Evolutionary conservation across 2,329 filamentous ascomycete genomes (phyloP), one percentile per base, ranked within the genome.

Genomic region (Hymenoscyphus fructigenus): DNA sequence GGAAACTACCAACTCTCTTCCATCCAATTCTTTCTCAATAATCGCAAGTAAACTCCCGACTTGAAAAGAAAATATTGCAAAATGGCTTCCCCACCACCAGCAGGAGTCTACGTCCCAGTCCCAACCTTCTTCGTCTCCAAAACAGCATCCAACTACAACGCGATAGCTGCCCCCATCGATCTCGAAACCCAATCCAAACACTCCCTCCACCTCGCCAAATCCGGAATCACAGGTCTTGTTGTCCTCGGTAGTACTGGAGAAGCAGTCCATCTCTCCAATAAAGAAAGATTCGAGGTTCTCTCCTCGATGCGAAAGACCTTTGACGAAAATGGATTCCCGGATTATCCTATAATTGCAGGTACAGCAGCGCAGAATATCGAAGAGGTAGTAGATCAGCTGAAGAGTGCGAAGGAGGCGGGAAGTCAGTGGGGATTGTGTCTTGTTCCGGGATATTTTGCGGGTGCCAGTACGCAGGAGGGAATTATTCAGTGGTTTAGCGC

Each of bases 381-480:
- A 36, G 84, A 85, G 67, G 83, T 84, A 0, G 74, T 89, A 3
- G 77, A 82, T 63, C 84, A 85, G 72, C 65, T 81, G 63, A 67
- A 74, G 10, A 74, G 76, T 62, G 84, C 84, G 64, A 81, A 83
- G 66, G 78, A 82, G 55, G 85, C 86, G 0, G 85, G 86, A 12
- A 83, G 84, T 14, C 83, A 86, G 68, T 89, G 84, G 81, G 87
- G 86, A 26, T 78, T 90, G 65, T 84, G 87, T 41, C 80, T 90
- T 57, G 84, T 85, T 53, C 87, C 87, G 0, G 86, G 86, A 0
- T 90, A 90, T 74, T 90, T 90, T 75, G 86, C 85, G 2, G 77
- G 80, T 0, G 82, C 82, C 1, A 84, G 81, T 29, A 83, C 78
- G 56, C 86, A 89, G 75, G 81, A 84, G 59, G 85, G 85, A 3